Conservation (phyloP, 352 stramenopile species). For the Phytophthora pistaciae region DNA sequence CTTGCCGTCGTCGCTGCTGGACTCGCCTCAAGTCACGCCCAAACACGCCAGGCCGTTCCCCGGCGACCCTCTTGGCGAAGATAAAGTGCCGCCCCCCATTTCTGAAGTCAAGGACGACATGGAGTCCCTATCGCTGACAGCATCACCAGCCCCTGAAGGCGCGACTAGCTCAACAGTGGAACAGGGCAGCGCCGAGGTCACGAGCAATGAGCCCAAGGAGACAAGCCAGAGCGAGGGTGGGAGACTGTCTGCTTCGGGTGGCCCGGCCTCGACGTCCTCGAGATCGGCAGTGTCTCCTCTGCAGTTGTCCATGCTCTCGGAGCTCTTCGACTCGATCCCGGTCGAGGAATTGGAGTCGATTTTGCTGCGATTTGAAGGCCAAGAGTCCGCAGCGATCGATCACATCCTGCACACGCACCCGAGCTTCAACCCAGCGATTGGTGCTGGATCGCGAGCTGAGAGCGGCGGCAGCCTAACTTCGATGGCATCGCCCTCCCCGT, state of each 20-base stretch:
- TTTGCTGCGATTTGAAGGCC: conserved; percentile 53
- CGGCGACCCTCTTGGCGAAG: conserved; percentile 27
- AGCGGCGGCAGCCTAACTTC: conserved; percentile 23
- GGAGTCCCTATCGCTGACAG: conserved; percentile 45
- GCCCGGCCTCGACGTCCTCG: conserved; percentile 3
- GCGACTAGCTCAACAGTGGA: conserved; percentile 38
- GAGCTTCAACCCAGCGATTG: conserved; percentile 71
- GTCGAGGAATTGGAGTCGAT: conserved; percentile 69
- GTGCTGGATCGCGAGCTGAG: conserved; percentile 32
- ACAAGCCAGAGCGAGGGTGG: conserved; percentile 43
- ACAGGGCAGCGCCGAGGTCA: conserved; percentile 24
- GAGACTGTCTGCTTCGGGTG: conserved; percentile 24
- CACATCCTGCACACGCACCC: conserved; percentile 71
- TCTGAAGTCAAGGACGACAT: conserved; percentile 30
- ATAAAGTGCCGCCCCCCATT: conserved; percentile 39
- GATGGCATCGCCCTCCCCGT: conserved; percentile 34
- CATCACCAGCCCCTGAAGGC: conserved; percentile 13
- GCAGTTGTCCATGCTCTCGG: conserved; percentile 69
- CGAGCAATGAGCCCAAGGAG: conserved; percentile 25
- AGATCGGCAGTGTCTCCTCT: conserved; percentile 47
- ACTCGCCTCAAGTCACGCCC: conserved; percentile 85
- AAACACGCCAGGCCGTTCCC: conserved; percentile 48
- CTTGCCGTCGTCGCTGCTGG: conserved; percentile 77
- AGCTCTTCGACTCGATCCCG: conserved; percentile 78
- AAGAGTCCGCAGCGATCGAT: conserved; percentile 73